A percentile compares a stretch with the other conserved stretches of the same genome.
These are phyloP conservation scores for Aspergillus nomiae DNA, from an alignment of 2,329 filamentous ascomycete species.

Conservation along the genomic window DNA sequence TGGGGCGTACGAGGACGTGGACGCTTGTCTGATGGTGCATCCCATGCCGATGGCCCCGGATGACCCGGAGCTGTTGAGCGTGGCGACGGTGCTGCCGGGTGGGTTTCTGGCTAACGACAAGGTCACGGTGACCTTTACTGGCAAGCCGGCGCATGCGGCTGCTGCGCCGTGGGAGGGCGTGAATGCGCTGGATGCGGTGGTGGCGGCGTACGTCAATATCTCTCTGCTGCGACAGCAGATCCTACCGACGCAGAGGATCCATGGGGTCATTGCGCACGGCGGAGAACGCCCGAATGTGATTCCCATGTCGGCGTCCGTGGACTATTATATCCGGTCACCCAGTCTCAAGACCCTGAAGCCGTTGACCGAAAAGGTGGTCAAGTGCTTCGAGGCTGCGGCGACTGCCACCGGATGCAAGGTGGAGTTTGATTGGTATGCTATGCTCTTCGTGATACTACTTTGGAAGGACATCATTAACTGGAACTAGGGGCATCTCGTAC, in stretches of 20 bases:
- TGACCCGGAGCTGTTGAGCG: slow-evolving; percentile 21
- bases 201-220: slow-evolving; percentile 48
- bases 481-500: slow-evolving; percentile 31
- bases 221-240: slow-evolving; percentile 59
- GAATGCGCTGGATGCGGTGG: slow-evolving; percentile 60
- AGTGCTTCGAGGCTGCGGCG: slow-evolving; percentile 37
- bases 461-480: background rate
- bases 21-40: slow-evolving; percentile 46
- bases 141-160: slow-evolving; percentile 58
- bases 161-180: slow-evolving; percentile 58
- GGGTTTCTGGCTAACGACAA: slow-evolving; percentile 35
- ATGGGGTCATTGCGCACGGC: slow-evolving; percentile 56
- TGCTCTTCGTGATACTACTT: background rate
- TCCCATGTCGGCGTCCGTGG: slow-evolving; percentile 50
- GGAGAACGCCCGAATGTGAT: slow-evolving; percentile 59
- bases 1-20: slow-evolving; percentile 42
- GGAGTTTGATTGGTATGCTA: slow-evolving; percentile 29
- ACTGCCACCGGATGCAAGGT: slow-evolving; percentile 34
- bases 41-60: slow-evolving; percentile 30
- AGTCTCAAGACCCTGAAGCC: slow-evolving; percentile 41
- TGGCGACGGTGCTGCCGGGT: slow-evolving; percentile 26
- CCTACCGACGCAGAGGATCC: slow-evolving; percentile 52
- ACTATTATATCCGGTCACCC: slow-evolving; percentile 48
- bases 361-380: slow-evolving; percentile 28
- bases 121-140: slow-evolving; percentile 45